Percentiles rank a stretch among this genome's conserved stretches.
phyloP scores from a whole-genome alignment of 805 yeast genomes.

The Metschnikowia proteae region DNA sequence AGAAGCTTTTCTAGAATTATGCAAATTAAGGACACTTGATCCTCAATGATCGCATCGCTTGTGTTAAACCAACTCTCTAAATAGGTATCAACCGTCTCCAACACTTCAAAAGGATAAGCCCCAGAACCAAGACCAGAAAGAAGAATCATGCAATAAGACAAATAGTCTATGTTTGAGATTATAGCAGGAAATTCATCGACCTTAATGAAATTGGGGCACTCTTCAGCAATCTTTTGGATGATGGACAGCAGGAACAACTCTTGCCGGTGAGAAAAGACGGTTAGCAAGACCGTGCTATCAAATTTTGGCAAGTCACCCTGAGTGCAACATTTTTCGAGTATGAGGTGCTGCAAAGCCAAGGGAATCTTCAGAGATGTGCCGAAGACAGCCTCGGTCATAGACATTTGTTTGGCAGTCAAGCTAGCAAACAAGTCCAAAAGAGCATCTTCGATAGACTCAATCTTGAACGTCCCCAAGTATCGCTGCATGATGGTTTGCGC shows the following conservation, averaged over 20 bases:
- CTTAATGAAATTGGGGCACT: constrained; percentile 2
- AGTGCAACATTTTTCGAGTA: background rate
- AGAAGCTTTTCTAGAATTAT: constrained; percentile 2
- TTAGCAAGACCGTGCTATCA: background rate
- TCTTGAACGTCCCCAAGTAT: background rate
- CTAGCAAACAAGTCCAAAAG: background rate
- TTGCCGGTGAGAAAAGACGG: background rate
- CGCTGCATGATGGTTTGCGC: background rate
- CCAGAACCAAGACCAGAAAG: background rate
- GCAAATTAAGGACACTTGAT: constrained; percentile 1
- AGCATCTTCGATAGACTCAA: background rate
- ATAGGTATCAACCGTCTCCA: background rate
- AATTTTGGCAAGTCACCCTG: background rate
- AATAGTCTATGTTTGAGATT: background rate
- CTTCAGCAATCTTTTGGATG: background rate
- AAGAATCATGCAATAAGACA: background rate
- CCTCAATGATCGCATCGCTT: background rate
- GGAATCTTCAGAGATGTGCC: background rate
- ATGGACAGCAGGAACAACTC: background rate
- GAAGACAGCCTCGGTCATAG: background rate
- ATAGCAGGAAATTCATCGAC: constrained; percentile 2
- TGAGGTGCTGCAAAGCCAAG: background rate
- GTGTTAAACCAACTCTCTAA: constrained; percentile 4
- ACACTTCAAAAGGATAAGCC: background rate
- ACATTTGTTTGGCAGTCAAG: background rate